A percentile compares a stretch with the other conserved stretches of the same genome.
phyloP scores from a whole-genome alignment of 2,329 filamentous ascomycete genomes.

The Hypoxylon sp. region DNA sequence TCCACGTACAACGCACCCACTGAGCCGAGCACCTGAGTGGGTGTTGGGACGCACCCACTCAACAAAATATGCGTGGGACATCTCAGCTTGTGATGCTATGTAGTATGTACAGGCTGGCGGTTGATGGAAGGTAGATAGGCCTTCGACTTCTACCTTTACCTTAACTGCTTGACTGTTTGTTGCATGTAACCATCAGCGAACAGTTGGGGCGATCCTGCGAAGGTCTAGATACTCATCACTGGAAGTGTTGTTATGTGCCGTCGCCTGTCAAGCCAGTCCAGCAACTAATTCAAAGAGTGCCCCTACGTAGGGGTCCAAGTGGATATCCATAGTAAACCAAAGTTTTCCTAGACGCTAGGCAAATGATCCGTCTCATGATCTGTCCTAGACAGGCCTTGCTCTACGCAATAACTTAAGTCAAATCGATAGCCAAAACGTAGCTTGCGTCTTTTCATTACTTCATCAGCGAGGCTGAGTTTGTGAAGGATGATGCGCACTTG shows the following conservation, averaged over 20 bases:
- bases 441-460: conserved; percentile 29
- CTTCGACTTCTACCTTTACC: conserved; percentile 2
- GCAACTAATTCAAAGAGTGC: neutral
- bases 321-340: conserved; percentile 45
- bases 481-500: conserved; percentile 26
- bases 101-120: conserved; percentile 14
- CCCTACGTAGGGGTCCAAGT: conserved; percentile 35
- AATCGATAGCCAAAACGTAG: conserved; percentile 31
- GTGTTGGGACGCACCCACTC: conserved; percentile 26
- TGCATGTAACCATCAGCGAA: conserved; percentile 22
- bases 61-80: conserved; percentile 8
- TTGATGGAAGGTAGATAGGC: neutral
- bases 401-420: conserved; percentile 36
- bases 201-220: conserved; percentile 29
- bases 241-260: conserved; percentile 10
- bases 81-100: conserved; percentile 23
- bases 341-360: conserved; percentile 28
- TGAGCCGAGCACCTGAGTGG: conserved; percentile 30
- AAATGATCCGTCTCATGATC: conserved; percentile 30
- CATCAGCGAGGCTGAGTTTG: conserved; percentile 34
- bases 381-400: conserved; percentile 24
- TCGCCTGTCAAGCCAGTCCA: conserved; percentile 29
- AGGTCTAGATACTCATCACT: conserved; percentile 11
- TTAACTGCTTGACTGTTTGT: conserved; percentile 13
- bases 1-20: conserved; percentile 19